Evolutionary conservation across 352 stramenopile species (phyloP).

Genomic region (Phytopythium oedochilum): DNA sequence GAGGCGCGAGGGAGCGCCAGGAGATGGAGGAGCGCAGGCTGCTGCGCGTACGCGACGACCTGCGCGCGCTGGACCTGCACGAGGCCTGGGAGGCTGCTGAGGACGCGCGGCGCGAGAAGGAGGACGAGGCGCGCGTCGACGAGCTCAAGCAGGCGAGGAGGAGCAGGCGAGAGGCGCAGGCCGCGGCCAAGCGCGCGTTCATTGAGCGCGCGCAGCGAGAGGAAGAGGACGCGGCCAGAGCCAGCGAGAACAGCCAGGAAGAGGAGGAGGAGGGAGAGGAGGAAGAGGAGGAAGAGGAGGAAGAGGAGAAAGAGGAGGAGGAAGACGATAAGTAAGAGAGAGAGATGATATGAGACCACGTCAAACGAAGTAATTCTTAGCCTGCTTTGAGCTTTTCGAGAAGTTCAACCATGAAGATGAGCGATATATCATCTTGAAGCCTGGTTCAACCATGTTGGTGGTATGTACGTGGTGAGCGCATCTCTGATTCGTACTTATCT

Average conservation of each 20-base stretch:
- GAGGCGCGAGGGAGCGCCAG: not conserved
- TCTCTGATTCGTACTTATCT: no score
- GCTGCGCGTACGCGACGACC: constrained; percentile 60
- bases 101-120: constrained; percentile 33
- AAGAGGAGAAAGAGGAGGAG: constrained; percentile 10
- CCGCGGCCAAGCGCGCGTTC: constrained; percentile 51
- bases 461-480: no score
- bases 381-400: no score
- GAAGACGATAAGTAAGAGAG: constrained; percentile 10
- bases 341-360: no score
- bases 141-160: constrained; percentile 40
- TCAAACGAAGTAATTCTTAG: no score
- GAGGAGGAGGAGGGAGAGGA: constrained; percentile 18
- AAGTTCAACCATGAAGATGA: no score
- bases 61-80: constrained; percentile 57
- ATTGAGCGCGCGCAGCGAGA: constrained; percentile 24
- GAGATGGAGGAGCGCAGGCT: constrained; percentile 39
- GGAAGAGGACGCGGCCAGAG: not conserved
- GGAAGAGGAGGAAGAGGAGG: constrained; percentile 14
- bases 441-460: no score
- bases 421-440: no score
- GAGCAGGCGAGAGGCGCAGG: constrained; percentile 52
- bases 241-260: constrained; percentile 2
- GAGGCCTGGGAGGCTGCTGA: constrained; percentile 61
- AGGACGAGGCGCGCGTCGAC: constrained; percentile 37